Evolutionary conservation across 176 grass and related monocot species (phyloP).

Genomic region (Bonia amplexicaulis): DNA sequence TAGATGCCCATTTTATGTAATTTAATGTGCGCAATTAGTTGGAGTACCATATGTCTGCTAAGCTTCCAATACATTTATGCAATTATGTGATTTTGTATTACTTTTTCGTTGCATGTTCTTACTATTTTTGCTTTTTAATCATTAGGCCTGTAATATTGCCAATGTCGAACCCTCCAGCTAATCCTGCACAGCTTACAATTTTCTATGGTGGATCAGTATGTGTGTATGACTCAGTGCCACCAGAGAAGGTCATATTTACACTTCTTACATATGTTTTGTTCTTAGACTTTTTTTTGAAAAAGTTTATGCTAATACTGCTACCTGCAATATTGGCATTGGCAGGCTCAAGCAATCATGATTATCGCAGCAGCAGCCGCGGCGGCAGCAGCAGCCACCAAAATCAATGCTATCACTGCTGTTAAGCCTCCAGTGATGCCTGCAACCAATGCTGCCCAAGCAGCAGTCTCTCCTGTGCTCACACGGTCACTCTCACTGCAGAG

Average conservation of each 20-base stretch:
- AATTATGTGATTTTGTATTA: background rate
- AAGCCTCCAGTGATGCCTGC: slow-evolving; percentile 34
- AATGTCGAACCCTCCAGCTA: slow-evolving; percentile 41
- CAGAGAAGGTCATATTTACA: slow-evolving; percentile 65
- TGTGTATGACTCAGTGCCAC: slow-evolving; percentile 73
- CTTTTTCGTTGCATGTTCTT: slow-evolving; percentile 16
- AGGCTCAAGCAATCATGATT: slow-evolving; percentile 97
- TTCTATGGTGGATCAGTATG: slow-evolving; percentile 79
- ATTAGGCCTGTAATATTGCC: slow-evolving; percentile 36
- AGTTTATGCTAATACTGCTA: background rate
- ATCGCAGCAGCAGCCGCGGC: slow-evolving; percentile 45
- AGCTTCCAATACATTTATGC: background rate
- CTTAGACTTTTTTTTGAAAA: background rate
- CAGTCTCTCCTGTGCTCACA: slow-evolving; percentile 48
- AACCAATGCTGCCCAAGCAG: background rate
- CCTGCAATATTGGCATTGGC: slow-evolving; percentile 14
- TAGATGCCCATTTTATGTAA: background rate
- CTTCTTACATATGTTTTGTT: background rate
- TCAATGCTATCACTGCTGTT: slow-evolving; percentile 10
- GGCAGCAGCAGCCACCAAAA: slow-evolving; percentile 33
- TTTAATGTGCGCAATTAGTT: background rate
- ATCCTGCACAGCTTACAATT: slow-evolving; percentile 69
- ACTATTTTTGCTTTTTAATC: slow-evolving; percentile 22
- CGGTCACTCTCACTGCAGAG: slow-evolving; percentile 81
- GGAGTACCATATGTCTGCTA: background rate